Evolutionary conservation across 1,284 basidiomycete genomes (phyloP), one percentile per base, ranked within the genome.

Genomic region (Cryptococcus sp.): DNA sequence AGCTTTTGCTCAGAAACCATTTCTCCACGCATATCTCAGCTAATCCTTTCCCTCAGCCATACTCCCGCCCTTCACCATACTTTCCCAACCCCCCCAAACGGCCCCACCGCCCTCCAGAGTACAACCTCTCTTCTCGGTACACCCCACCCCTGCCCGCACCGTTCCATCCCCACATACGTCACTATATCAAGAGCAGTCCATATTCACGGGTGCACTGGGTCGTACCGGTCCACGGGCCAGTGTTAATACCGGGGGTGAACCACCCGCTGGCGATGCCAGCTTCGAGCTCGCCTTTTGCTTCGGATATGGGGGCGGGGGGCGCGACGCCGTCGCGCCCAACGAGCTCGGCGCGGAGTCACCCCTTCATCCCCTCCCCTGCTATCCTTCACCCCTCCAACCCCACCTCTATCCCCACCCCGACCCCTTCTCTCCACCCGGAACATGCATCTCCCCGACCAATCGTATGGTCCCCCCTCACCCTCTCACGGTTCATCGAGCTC

Each of bases 191-290:
- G 1, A 23, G 33, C 3, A 39, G 57, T n/a, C 57, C 67, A 1
- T 15, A 49, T 11, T 38, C 47, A 2, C 50, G 68, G n/a, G 64
- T 75, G 7, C 59, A 69, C 51, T 75, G 72, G 72, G 39, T 69
- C 9, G 63, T 75, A 11, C 72, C 72, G 1, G 53, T 75, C 1
- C 61, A 70, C 38, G 71, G 71, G 0, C 68, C 70, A 0, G 69
- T 75, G 1, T n/a, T 65, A 0, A 24, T 73, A 0, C 69, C 70
- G 28, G 28, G 1, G 45, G 28, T 33, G 28, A 33, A 33, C 28
- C 28, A 33, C 28, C 50, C 2, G 38, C 57, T 16, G 51, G 56
- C 28, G 28, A 33, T 33, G 28, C 28, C 28, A 33, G 5, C 28
- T 33, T 4, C 28, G 28, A 9, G 9, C 9, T 33, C 28, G 28